phyloP scores from a whole-genome alignment of 2,329 filamentous ascomycete genomes.

The Colletotrichum lupini region DNA sequence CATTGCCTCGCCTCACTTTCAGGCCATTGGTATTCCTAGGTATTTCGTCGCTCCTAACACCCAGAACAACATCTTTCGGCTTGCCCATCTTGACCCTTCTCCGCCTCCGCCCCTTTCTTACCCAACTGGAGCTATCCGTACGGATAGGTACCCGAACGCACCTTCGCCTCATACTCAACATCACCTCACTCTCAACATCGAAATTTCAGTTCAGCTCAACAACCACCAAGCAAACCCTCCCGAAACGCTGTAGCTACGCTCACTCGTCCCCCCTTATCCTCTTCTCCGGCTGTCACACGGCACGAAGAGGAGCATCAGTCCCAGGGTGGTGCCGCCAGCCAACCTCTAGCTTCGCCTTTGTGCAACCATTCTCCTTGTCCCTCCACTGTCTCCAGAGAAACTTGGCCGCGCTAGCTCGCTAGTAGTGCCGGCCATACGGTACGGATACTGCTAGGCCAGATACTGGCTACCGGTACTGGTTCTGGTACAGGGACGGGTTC shows the following conservation, averaged over 20 bases:
- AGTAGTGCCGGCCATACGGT: constrained; percentile 27
- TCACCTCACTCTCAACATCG: background rate
- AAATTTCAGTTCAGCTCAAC: background rate
- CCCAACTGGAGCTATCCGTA: background rate
- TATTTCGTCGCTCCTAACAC: background rate
- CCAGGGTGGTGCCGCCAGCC: constrained; percentile 8
- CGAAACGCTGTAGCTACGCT: background rate
- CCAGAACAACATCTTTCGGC: background rate
- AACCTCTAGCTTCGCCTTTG: constrained; percentile 20
- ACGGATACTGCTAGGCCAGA: constrained; percentile 19
- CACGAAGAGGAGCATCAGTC: background rate
- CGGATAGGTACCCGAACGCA: background rate
- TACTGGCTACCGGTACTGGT: constrained; percentile 15
- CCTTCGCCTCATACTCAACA: background rate
- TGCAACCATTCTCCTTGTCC: constrained; percentile 28
- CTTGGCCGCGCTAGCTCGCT: constrained; percentile 20
- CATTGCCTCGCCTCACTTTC: background rate
- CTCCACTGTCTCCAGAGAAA: constrained; percentile 21
- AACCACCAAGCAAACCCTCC: background rate
- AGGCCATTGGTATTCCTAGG: background rate
- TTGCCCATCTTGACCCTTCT: too few species aligned
- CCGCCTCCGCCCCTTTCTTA: background rate
- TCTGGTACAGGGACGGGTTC: constrained; percentile 6
- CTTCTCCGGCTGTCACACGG: background rate
- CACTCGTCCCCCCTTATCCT: background rate